phyloP scores from a whole-genome alignment of 2,329 filamentous ascomycete species.

The Pseudopyricularia javanii region DNA sequence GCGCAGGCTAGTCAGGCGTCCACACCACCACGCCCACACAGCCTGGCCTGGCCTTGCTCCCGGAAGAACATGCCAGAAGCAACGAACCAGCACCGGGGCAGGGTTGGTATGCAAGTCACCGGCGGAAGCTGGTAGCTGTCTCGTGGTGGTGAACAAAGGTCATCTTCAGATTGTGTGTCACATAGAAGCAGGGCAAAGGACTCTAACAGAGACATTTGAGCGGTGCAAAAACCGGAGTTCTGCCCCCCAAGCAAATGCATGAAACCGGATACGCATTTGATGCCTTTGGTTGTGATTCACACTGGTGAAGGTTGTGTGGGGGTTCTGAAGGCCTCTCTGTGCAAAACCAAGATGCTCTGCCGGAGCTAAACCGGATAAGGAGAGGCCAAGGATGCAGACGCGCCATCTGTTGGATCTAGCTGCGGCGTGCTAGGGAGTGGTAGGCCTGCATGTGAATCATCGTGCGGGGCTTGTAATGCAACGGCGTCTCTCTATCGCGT shows the following conservation, averaged over 20 bases:
- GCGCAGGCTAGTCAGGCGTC: not conserved
- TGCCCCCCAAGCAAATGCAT: not conserved
- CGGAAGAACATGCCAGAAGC: not conserved
- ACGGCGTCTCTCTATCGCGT: not conserved
- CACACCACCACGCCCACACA: not conserved
- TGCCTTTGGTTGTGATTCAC: not conserved
- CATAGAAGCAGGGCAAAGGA: not conserved
- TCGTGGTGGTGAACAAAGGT: not conserved
- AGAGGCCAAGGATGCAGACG: not conserved
- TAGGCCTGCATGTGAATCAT: not conserved
- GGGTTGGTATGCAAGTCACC: not conserved
- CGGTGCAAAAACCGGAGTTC: not conserved
- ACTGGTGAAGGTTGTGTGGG: not conserved
- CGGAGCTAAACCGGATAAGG: not conserved
- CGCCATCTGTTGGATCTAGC: not conserved
- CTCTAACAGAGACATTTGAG: not conserved
- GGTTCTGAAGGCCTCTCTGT: not conserved
- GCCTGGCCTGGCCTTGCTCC: not conserved
- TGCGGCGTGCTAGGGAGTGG: not conserved
- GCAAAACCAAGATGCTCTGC: not conserved
- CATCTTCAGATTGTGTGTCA: not conserved
- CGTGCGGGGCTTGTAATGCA: not conserved
- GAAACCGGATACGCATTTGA: not conserved
- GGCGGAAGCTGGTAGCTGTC: not conserved
- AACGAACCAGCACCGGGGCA: not conserved